Conservation (phyloP, 1,139 yeast genomes). For the Taphrina wiesneri region DNA sequence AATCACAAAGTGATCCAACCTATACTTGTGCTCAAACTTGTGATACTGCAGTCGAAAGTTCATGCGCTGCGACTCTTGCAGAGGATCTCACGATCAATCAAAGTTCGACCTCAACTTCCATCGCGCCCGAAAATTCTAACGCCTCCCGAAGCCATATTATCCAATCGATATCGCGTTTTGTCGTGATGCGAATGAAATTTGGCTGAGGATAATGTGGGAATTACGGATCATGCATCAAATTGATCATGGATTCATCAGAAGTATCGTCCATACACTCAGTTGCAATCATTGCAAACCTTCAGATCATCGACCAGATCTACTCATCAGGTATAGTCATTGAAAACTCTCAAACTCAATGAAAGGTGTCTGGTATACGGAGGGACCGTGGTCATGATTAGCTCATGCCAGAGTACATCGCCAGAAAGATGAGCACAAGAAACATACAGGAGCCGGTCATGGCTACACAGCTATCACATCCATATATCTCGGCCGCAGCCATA, state of each 20-base stretch:
- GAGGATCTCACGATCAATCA: not conserved
- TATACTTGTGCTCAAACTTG: not conserved
- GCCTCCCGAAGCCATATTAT: not conserved
- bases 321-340: no score
- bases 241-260: no score
- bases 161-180: not conserved
- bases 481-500: constrained; percentile 18
- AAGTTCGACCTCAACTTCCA: not conserved
- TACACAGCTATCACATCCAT: constrained; percentile 35
- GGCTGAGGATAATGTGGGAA: not conserved
- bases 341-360: no score
- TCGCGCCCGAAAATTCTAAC: not conserved
- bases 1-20: not conserved
- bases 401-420: not conserved
- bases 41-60: not conserved
- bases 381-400: no score
- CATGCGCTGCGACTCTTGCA: not conserved
- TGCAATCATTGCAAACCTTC: no score
- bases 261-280: no score
- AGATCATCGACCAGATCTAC: no score
- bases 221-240: no score
- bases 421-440: not conserved
- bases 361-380: no score
- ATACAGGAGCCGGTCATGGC: not conserved
- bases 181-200: not conserved